A percentile compares a stretch with the other conserved stretches of the same genome.
Conservation (phyloP, 2,329 filamentous ascomycete genomes). For the Colletotrichum eremochloae region DNA sequence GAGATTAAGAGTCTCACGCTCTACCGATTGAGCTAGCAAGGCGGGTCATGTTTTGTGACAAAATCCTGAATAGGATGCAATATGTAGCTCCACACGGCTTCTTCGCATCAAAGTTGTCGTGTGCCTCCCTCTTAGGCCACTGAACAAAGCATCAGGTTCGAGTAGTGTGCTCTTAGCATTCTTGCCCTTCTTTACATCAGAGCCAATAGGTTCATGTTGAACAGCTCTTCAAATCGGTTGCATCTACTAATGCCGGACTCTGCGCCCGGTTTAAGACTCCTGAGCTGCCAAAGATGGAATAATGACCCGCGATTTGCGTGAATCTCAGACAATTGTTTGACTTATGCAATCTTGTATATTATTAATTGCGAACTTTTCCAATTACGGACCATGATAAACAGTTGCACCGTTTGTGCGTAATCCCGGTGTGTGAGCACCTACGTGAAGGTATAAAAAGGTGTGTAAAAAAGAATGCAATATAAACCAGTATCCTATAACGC, state of each 20-base stretch:
- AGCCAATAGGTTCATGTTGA: not conserved
- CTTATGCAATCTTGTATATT: accelerated
- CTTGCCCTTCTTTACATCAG: not conserved
- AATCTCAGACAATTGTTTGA: not conserved
- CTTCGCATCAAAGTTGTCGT: too few relatives aligned
- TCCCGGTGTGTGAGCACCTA: too few relatives aligned
- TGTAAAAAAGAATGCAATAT: not conserved
- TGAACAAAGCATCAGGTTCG: not conserved
- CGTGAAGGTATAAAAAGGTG: not conserved
- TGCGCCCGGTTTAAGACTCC: not conserved
- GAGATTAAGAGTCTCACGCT: conserved; percentile 69
- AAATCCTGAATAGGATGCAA: accelerated
- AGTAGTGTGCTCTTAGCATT: not conserved
- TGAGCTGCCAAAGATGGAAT: not conserved
- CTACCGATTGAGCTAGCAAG: conserved; percentile 42
- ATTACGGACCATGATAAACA: not conserved
- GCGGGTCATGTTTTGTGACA: conserved; percentile 11
- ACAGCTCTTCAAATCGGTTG: not conserved
- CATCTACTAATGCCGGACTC: not conserved
- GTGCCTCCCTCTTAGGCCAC: too few relatives aligned
- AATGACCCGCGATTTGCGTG: not conserved
- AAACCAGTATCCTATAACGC: not conserved
- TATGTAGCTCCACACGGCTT: too few relatives aligned
- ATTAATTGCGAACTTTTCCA: not conserved
- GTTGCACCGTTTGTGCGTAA: not conserved